Evolutionary conservation across 176 grass and related monocot species (phyloP), one percentile per base, ranked within the genome.

Genomic region (Paspalum vaginatum): DNA sequence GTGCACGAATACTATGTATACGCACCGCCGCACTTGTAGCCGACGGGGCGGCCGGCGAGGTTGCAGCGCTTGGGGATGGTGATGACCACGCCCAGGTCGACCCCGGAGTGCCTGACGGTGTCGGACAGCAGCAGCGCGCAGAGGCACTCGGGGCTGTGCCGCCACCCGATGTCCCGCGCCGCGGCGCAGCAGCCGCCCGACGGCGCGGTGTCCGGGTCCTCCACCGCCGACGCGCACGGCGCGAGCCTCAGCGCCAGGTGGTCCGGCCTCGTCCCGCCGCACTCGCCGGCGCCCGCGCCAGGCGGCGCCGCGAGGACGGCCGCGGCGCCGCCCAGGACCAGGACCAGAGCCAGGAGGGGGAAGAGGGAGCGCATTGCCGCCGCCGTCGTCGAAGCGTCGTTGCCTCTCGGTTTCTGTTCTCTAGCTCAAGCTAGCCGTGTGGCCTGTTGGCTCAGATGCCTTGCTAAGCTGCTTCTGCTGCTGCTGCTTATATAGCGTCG

Each of bases 1-100:
- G 51, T 17, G 18, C 47, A 13, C 11, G 14, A 49, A 15, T 53
- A 53, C 16, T 1, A 55, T 20, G 53, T n/a, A 43, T 11, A 53
- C 77, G 68, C 51, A 90, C 87, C 59, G 80, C 91, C 88, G 65
- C 91, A 90, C 79, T 93, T 90, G 75, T 93, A 93, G 1, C 88
- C 85, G 50, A 88, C 38, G 18, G 88, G 85, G 61, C 88, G 88
- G 67, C 75, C 52, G 2, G 78, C 62, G 9, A 90, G 26, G 53
- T 85, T 83, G 81, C 88, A 93, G 39, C 88, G 84, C 76, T 90
- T 93, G 43, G 91, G 91, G 80, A 93, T 90, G 48, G 87, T 90
- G 59, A 93, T 90, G 65, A 85, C 87, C 11, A 82, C 54, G 44
- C 67, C 66, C 4, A 88, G 85, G 67, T 83, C 82, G 53, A 90